These are phyloP conservation scores for Nymphaea colorata DNA, from an alignment of 164 flowering plant species.

Conservation along the genomic window DNA sequence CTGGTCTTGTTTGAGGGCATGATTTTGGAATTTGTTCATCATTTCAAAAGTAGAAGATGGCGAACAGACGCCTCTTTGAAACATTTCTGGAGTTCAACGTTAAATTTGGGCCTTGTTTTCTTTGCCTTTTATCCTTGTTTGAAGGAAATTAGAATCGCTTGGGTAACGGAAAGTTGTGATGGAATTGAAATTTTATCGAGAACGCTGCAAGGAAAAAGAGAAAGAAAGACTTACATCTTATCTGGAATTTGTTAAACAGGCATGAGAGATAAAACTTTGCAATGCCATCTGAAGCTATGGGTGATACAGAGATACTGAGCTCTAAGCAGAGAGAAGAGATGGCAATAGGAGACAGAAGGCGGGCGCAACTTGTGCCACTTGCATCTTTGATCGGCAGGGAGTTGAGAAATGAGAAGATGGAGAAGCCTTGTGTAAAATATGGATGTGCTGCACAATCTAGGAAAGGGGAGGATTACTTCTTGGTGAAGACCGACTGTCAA, in stretches of 20 bases:
- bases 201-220: too few relatives aligned
- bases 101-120: too few relatives aligned
- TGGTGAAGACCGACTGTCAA: conserved; percentile 12
- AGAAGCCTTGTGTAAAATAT: conserved; percentile 12
- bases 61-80: too few relatives aligned
- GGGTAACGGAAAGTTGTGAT: too few relatives aligned
- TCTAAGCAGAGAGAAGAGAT: not conserved
- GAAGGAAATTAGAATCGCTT: too few relatives aligned
- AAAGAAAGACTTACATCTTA: too few relatives aligned
- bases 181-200: too few relatives aligned
- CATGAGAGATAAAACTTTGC: not conserved
- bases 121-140: too few relatives aligned
- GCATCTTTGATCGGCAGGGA: conserved; percentile 17
- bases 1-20: too few relatives aligned
- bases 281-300: not conserved
- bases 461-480: conserved; percentile 15
- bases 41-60: too few relatives aligned
- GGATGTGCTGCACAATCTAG: conserved; percentile 17
- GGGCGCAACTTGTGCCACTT: conserved; percentile 15
- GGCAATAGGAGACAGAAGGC: conserved; percentile 4
- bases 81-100: too few relatives aligned
- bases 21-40: too few relatives aligned
- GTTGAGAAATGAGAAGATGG: conserved; percentile 14
- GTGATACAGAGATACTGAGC: not conserved
- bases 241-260: not conserved